Base-by-base conservation (phyloP, 2,329 filamentous ascomycete genomes). In the Fusarium sublunatum region DNA sequence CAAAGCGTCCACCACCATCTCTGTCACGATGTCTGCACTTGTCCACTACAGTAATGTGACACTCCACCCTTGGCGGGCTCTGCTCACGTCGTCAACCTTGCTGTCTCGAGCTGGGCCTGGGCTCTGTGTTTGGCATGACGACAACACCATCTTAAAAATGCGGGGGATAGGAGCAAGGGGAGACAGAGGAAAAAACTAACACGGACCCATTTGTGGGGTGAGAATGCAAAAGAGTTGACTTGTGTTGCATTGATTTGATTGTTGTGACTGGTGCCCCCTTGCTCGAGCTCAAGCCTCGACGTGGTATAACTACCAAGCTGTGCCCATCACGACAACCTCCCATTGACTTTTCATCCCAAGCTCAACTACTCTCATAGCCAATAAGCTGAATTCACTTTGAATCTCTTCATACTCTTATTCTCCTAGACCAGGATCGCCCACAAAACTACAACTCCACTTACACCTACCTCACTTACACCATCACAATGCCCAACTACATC, bases 401-500 rank as follows among this genome's bases (percentile, higher is more conserved):
- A 53, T 15, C 55, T 48, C 25, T 29, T 32, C 11, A 13, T 34
- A 36, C 9, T 53, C 22, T 53, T 29, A 11, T 29, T 40, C 4
- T 34, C n/a, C n/a, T n/a, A n/a, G n/a, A n/a, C n/a, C n/a, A n/a
- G n/a, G n/a, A n/a, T n/a, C n/a, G n/a, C n/a, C n/a, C n/a, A 26
- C 7, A 41, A 42, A 58, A 58, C 24, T 57, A 36, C 26, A 55
- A 31, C 47, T 36, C 24, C 48, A 26, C 43, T 42, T 49, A n/a
- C 40, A 52, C 31, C 15, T 32, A 36, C 39, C 51, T 59, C 46
- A 64, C 49, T 61, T 55, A 43, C 45, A 58, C 45, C 29, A 36
- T 13, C 58, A 71, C 47, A 52, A 75, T 74, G 72, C 52, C 72
- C 60, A 72, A 65, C 63, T 75, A 74, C 70, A 63, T 72, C 64